phyloP scores from a whole-genome alignment of 1,139 yeast genomes.

The Yamadazyma diddensiae region DNA sequence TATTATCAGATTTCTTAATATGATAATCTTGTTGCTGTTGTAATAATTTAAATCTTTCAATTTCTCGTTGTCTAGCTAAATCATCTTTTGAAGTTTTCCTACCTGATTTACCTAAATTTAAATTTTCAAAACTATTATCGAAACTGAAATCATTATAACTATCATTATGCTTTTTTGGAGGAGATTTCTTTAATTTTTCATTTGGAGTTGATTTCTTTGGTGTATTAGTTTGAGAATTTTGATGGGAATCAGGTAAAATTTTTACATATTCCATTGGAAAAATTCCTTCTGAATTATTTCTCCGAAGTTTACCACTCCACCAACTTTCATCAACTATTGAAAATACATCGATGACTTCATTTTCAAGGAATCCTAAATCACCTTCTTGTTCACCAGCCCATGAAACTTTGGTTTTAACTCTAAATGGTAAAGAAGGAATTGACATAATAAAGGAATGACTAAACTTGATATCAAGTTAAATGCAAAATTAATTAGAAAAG shows the following conservation, averaged over 20 bases:
- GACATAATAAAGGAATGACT: too few species aligned
- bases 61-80: constrained; percentile 25
- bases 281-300: constrained; percentile 80
- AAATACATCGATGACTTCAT: constrained; percentile 82
- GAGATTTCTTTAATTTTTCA: constrained; percentile 17
- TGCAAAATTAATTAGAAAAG: too few species aligned
- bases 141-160: constrained; percentile 23
- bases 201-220: constrained; percentile 20
- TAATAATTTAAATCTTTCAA: constrained; percentile 28
- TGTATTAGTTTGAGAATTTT: constrained; percentile 14
- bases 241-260: constrained; percentile 34
- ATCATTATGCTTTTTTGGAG: constrained; percentile 13
- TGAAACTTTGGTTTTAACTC: constrained; percentile 75
- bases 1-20: constrained; percentile 20
- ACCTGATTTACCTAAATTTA: constrained; percentile 14
- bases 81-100: constrained; percentile 3
- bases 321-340: constrained; percentile 83
- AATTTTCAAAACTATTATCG: constrained; percentile 26
- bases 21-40: constrained; percentile 34
- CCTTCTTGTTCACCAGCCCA: constrained; percentile 89
- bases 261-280: constrained; percentile 90
- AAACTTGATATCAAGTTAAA: too few species aligned
- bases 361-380: constrained; percentile 90
- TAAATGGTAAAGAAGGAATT: constrained; percentile 54
- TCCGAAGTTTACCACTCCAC: constrained; percentile 82